Percentiles rank a stretch among this genome's conserved stretches.
phyloP scores from a whole-genome alignment of 805 yeast species.

The Candida dajiaensis region DNA sequence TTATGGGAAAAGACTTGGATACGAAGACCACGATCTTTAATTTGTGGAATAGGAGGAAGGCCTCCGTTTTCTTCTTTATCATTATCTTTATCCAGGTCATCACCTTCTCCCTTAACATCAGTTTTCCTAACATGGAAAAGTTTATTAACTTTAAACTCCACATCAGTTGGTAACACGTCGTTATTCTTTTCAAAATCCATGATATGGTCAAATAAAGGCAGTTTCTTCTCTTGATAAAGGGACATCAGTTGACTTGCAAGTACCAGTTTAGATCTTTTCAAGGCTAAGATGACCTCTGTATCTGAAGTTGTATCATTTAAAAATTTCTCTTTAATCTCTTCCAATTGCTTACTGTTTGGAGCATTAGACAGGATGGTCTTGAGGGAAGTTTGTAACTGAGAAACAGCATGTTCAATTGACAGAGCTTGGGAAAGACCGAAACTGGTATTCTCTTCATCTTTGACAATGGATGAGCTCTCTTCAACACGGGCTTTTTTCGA shows the following conservation, averaged over 20 bases:
- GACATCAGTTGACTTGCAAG: slow-evolving; percentile 58
- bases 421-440: slow-evolving; percentile 23
- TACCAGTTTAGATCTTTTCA: slow-evolving; percentile 48
- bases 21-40: slow-evolving; percentile 50
- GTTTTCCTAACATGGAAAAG: not conserved
- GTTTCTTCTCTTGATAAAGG: slow-evolving; percentile 39
- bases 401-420: slow-evolving; percentile 45
- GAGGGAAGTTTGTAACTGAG: slow-evolving; percentile 46
- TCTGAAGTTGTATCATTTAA: too few species aligned
- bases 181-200: slow-evolving; percentile 29
- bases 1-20: slow-evolving; percentile 78
- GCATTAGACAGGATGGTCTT: slow-evolving; percentile 47
- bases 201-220: slow-evolving; percentile 53
- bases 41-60: slow-evolving; percentile 70
- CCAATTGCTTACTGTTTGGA: slow-evolving; percentile 43
- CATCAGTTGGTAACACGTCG: not conserved
- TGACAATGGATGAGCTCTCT: too few species aligned
- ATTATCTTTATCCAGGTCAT: too few species aligned
- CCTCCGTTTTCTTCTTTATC: too few species aligned
- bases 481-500: not conserved
- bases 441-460: not conserved
- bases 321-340: slow-evolving; percentile 28
- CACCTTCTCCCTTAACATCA: not conserved
- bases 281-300: slow-evolving; percentile 41
- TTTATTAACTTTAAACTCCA: slow-evolving; percentile 29